Conservation (phyloP, 2,329 filamentous ascomycete species). For the Alternaria atra region DNA sequence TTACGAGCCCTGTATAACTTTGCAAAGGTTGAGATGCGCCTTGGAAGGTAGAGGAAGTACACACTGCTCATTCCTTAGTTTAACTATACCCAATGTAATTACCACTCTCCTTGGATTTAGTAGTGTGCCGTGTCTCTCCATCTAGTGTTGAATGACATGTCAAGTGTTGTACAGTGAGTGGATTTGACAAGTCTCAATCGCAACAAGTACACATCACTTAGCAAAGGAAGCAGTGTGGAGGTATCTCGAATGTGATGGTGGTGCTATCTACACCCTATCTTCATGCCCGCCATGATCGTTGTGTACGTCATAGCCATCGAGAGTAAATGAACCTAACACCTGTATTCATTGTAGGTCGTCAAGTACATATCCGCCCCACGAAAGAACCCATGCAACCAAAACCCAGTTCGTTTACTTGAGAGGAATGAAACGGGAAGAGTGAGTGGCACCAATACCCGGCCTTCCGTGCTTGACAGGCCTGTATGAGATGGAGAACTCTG, state of each 20-base stretch:
- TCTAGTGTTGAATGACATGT: neutral
- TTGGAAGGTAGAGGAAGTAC: constrained; percentile 65
- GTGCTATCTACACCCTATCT: constrained; percentile 44
- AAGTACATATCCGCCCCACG: constrained; percentile 50
- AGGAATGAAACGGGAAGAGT: constrained; percentile 99
- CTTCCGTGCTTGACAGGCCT: constrained; percentile 99
- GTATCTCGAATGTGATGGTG: constrained; percentile 44
- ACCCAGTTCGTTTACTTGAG: constrained; percentile 78
- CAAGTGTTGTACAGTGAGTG: neutral
- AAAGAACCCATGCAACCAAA: constrained; percentile 53
- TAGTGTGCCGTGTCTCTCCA: neutral
- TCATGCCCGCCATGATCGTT: constrained; percentile 41
- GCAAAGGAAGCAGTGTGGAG: constrained; percentile 23
- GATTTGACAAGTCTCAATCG: neutral
- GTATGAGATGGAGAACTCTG: constrained; percentile 99
- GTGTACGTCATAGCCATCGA: constrained; percentile 44
- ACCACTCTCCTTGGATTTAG: neutral
- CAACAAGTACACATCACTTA: neutral
- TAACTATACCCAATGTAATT: constrained; percentile 29
- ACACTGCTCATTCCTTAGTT: constrained; percentile 11
- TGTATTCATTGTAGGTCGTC: constrained; percentile 52
- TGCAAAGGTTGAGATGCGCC: constrained; percentile 86
- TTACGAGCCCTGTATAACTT: constrained; percentile 84
- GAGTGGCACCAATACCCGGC: constrained; percentile 99
- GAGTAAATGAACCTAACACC: constrained; percentile 51